Percentiles rank a stretch among this genome's conserved stretches.
Conservation (phyloP, 805 yeast species). For the Metschnikowia baotianmanensis region DNA sequence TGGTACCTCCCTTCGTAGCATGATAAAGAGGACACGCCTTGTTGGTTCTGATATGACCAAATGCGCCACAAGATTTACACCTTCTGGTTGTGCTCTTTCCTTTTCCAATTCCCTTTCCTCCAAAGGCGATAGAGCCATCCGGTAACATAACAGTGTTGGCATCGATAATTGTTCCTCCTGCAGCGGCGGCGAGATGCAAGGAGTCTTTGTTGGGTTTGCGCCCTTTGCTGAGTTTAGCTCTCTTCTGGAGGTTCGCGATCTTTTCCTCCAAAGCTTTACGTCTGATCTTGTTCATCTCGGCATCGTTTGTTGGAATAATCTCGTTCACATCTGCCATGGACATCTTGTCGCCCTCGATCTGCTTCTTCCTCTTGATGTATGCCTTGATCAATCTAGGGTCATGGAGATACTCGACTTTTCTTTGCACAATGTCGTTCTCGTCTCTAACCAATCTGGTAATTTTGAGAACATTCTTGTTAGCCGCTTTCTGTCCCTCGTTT, state of each 20-base stretch:
- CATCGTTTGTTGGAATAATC: slow-evolving; percentile 74
- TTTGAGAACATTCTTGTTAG: slow-evolving; percentile 27
- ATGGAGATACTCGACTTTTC: slow-evolving; percentile 71
- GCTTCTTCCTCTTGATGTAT: slow-evolving; percentile 69
- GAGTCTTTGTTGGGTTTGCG: slow-evolving; percentile 34
- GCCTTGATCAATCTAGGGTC: slow-evolving; percentile 89
- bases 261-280: slow-evolving; percentile 78
- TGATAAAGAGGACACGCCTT: slow-evolving; percentile 84
- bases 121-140: slow-evolving; percentile 44
- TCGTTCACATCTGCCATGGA: slow-evolving; percentile 69
- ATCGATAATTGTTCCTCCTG: slow-evolving; percentile 42
- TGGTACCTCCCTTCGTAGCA: slow-evolving; percentile 32
- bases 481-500: slow-evolving; percentile 25
- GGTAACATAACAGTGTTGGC: slow-evolving; percentile 44
- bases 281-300: slow-evolving; percentile 74
- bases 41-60: slow-evolving; percentile 92
- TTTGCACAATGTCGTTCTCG: slow-evolving; percentile 79
- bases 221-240: slow-evolving; percentile 54
- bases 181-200: slow-evolving; percentile 40
- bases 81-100: slow-evolving; percentile 73
- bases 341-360: slow-evolving; percentile 52
- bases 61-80: slow-evolving; percentile 93
- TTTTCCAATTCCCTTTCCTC: slow-evolving; percentile 71
- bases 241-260: slow-evolving; percentile 76
- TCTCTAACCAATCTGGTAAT: slow-evolving; percentile 82